Conservation (phyloP, 805 yeast genomes). For the Hanseniaspora hatyaiensis region DNA sequence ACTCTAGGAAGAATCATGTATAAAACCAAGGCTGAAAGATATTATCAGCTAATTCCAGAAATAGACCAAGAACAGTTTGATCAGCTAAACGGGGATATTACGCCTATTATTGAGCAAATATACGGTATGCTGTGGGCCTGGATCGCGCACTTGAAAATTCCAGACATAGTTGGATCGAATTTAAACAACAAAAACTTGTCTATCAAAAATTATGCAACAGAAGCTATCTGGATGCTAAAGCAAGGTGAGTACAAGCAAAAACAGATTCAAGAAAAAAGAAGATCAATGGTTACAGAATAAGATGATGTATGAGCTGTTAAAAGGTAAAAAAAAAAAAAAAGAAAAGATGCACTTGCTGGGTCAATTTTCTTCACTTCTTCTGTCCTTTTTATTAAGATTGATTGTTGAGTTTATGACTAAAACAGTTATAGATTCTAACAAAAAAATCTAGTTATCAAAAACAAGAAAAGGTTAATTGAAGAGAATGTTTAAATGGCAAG, state of each 20-base stretch:
- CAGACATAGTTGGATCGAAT: constrained; percentile 56
- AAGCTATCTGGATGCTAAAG: constrained; percentile 84
- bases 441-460: no score
- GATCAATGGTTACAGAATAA: not conserved
- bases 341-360: no score
- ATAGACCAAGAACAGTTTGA: constrained; percentile 31
- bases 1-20: constrained; percentile 78
- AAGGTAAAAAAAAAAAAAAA: not conserved
- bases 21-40: constrained; percentile 55
- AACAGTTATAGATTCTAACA: no score
- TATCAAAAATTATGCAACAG: constrained; percentile 72
- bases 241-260: constrained; percentile 31
- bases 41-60: constrained; percentile 43
- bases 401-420: no score
- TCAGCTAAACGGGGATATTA: constrained; percentile 31
- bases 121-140: constrained; percentile 56
- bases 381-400: no score
- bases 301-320: constrained; percentile 16
- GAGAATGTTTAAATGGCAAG: no score
- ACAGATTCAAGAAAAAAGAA: constrained; percentile 14
- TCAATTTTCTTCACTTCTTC: no score
- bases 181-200: constrained; percentile 61
- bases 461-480: no score
- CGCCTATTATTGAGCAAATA: constrained; percentile 29
- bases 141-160: constrained; percentile 47